Percentiles rank a stretch among this genome's conserved stretches.
Evolutionary conservation across 1,284 basidiomycete species (phyloP).

Genomic region (Cerrena zonata): DNA sequence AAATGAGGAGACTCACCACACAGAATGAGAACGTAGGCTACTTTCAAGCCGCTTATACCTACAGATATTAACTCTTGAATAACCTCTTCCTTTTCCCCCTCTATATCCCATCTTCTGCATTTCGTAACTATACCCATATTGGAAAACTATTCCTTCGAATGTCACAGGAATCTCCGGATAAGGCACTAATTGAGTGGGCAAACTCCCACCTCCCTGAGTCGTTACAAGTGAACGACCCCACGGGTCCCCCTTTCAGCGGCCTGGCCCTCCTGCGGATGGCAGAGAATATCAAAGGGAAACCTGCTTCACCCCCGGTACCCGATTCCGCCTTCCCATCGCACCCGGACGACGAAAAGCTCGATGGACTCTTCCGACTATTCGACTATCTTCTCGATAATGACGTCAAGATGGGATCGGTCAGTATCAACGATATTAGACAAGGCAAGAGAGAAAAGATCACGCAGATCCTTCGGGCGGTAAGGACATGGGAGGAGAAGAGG

Average conservation of each 20-base stretch:
- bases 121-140: neutral
- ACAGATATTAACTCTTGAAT: slow-evolving; percentile 14
- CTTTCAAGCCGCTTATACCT: slow-evolving; percentile 2
- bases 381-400: slow-evolving; percentile 86
- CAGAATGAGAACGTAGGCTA: slow-evolving; percentile 34
- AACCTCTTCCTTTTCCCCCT: slow-evolving; percentile 13
- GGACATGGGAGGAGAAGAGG: slow-evolving; percentile 72
- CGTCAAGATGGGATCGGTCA: slow-evolving; percentile 81
- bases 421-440: slow-evolving; percentile 82
- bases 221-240: slow-evolving; percentile 55
- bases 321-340: slow-evolving; percentile 74
- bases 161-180: slow-evolving; percentile 30
- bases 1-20: slow-evolving; percentile 44
- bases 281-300: slow-evolving; percentile 68
- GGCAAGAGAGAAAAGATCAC: slow-evolving; percentile 75
- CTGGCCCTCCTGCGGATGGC: slow-evolving; percentile 72
- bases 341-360: slow-evolving; percentile 71
- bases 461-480: slow-evolving; percentile 71
- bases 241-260: slow-evolving; percentile 53
- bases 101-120: slow-evolving; percentile 3
- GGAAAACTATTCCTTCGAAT: slow-evolving; percentile 7
- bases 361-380: slow-evolving; percentile 82
- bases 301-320: slow-evolving; percentile 61
- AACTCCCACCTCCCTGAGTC: slow-evolving; percentile 72
- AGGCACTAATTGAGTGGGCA: slow-evolving; percentile 75